These are phyloP conservation scores for Phaffia australis DNA, from an alignment of 768 basidiomycete species.

Conservation along the genomic window DNA sequence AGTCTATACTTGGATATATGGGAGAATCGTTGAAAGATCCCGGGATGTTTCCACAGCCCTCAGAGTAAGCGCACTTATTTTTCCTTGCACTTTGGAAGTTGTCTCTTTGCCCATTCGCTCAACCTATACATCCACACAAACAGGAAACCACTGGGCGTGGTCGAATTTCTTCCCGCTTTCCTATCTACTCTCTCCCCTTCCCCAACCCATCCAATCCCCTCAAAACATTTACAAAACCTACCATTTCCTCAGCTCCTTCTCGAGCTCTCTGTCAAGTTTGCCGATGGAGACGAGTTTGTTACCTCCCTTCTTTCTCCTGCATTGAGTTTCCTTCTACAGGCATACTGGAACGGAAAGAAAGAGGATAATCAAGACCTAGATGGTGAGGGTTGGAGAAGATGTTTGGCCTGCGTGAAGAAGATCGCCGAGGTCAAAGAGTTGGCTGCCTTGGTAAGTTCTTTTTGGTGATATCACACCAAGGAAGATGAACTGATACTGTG, in stretches of 20 bases:
- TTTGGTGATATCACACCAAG: neutral
- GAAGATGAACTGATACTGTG: neutral
- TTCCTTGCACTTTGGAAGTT: neutral
- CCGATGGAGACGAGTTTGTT: constrained; percentile 60
- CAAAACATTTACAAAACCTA: constrained; percentile 38
- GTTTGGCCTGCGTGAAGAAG: constrained; percentile 66
- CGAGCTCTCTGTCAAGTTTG: constrained; percentile 47
- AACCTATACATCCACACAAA: neutral
- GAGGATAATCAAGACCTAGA: constrained; percentile 32
- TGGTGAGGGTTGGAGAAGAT: constrained; percentile 60
- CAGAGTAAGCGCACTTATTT: constrained; percentile 46
- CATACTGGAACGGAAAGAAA: constrained; percentile 31
- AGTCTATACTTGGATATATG: constrained; percentile 68
- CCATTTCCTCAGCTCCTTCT: constrained; percentile 72
- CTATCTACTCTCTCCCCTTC: constrained; percentile 57
- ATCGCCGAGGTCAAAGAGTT: constrained; percentile 72
- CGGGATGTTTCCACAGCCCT: constrained; percentile 85
- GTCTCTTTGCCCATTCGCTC: neutral
- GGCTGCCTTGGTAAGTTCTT: constrained; percentile 50
- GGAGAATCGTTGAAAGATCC: constrained; percentile 84
- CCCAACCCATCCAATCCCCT: constrained; percentile 43
- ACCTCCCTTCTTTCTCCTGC: constrained; percentile 66
- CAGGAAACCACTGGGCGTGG: constrained; percentile 61
- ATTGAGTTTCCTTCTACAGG: constrained; percentile 41
- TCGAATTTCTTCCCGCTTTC: constrained; percentile 72